These are phyloP conservation scores for Candolleomyces aberdarensis DNA, from an alignment of 768 basidiomycete genomes.

Conservation along the genomic window DNA sequence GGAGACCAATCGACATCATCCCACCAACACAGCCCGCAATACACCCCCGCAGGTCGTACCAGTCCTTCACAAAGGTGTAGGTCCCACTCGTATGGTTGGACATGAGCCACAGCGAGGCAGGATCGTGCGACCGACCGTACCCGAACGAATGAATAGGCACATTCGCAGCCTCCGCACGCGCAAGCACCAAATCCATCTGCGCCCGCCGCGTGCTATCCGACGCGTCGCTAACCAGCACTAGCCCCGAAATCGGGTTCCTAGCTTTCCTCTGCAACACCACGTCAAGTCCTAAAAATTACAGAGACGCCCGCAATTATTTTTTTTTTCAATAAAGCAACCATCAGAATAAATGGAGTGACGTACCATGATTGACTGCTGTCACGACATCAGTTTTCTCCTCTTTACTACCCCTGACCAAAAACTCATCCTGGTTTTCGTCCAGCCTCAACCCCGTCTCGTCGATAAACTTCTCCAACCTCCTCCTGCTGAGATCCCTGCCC, in stretches of 20 bases:
- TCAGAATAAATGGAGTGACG: constrained; percentile 9
- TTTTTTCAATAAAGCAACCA: background rate
- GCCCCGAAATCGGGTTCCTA: constrained; percentile 86
- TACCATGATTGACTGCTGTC: constrained; percentile 95
- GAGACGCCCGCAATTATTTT: background rate
- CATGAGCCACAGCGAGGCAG: constrained; percentile 97
- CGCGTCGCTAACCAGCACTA: constrained; percentile 91
- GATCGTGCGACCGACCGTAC: constrained; percentile 95
- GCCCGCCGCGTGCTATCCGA: constrained; percentile 89
- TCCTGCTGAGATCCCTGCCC: constrained; percentile 65
- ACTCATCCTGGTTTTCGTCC: constrained; percentile 44
- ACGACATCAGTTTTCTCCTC: constrained; percentile 98
- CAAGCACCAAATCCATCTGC: constrained; percentile 98
- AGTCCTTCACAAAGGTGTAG: constrained; percentile 97
- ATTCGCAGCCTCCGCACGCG: constrained; percentile 94
- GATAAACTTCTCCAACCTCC: constrained; percentile 73
- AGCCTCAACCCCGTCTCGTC: constrained; percentile 56
- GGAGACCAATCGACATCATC: constrained; percentile 91
- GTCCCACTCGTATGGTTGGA: constrained; percentile 97
- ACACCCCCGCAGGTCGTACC: constrained; percentile 92
- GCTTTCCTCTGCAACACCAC: constrained; percentile 92
- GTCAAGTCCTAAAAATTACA: constrained; percentile 64
- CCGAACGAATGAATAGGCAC: constrained; percentile 97
- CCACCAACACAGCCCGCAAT: constrained; percentile 94
- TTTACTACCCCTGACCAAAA: constrained; percentile 68